A percentile compares a stretch with the other conserved stretches of the same genome.
Evolutionary conservation across 805 yeast genomes (phyloP).

Genomic region (Starmerella apicola): DNA sequence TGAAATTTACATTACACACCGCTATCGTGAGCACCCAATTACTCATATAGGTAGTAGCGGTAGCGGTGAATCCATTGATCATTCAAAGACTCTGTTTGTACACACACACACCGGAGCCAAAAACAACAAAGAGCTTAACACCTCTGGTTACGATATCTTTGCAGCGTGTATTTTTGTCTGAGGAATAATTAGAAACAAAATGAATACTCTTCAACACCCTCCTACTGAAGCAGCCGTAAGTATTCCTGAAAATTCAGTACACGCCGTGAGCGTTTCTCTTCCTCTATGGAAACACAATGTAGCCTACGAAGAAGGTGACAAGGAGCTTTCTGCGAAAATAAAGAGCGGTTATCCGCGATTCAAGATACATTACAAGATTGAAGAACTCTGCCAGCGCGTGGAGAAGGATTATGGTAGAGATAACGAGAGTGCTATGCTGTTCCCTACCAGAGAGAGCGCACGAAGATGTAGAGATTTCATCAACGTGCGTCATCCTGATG

Average conservation of each 20-base stretch:
- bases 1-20: too few species aligned
- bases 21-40: too few species aligned
- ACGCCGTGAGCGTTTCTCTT: constrained; percentile 86
- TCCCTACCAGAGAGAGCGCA: constrained; percentile 68
- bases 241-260: constrained; percentile 79
- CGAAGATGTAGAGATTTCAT: constrained; percentile 76
- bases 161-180: too few species aligned
- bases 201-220: constrained; percentile 20
- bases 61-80: too few species aligned
- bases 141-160: too few species aligned
- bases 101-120: too few species aligned
- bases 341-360: constrained; percentile 77
- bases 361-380: constrained; percentile 29
- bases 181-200: too few species aligned
- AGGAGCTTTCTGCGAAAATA: constrained; percentile 66
- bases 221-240: constrained; percentile 57
- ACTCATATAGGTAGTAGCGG: background rate
- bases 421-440: constrained; percentile 61
- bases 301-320: constrained; percentile 84
- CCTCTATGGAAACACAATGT: constrained; percentile 94
- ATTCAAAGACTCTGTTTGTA: too few species aligned
- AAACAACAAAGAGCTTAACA: too few species aligned
- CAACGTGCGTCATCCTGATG: constrained; percentile 24
- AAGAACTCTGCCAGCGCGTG: constrained; percentile 23
- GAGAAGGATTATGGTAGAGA: constrained; percentile 66